A percentile compares a stretch with the other conserved stretches of the same genome.
These are phyloP conservation scores for Starmerella geochares DNA, from an alignment of 805 yeast species.

Conservation along the genomic window DNA sequence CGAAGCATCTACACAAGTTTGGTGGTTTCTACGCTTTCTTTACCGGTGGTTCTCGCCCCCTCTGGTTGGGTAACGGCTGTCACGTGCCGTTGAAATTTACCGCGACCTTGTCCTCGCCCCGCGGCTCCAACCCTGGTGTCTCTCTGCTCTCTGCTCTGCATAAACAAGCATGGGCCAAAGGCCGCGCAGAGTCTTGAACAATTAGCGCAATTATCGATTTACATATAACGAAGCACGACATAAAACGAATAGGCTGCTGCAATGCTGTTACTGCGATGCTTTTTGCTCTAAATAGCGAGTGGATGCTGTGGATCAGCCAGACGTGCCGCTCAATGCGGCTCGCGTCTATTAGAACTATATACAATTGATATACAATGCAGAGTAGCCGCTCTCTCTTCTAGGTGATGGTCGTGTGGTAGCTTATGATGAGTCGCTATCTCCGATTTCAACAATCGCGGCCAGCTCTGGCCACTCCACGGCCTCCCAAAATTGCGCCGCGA, in stretches of 20 bases:
- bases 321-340: too few relatives aligned
- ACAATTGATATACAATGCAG: too few relatives aligned
- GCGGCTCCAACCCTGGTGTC: too few relatives aligned
- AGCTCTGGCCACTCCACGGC: constrained; percentile 6
- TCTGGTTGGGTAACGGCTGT: neutral
- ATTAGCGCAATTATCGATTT: too few relatives aligned
- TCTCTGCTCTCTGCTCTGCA: neutral
- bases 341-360: too few relatives aligned
- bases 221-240: too few relatives aligned
- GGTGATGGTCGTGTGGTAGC: neutral
- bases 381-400: too few relatives aligned
- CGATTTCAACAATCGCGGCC: neutral
- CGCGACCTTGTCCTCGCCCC: neutral
- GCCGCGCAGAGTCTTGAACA: too few relatives aligned
- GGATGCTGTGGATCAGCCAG: too few relatives aligned
- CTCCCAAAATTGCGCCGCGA: constrained; percentile 17
- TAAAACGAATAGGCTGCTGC: too few relatives aligned
- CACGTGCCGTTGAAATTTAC: constrained; percentile 3
- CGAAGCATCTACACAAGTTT: constrained; percentile 13
- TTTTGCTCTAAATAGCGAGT: too few relatives aligned
- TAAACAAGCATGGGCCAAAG: neutral
- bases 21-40: neutral
- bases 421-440: neutral
- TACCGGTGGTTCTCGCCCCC: neutral
- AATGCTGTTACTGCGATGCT: too few relatives aligned